Evolutionary conservation across 495 filamentous ascomycete species (phyloP).

Genomic region (Aspergillus taichungensis): DNA sequence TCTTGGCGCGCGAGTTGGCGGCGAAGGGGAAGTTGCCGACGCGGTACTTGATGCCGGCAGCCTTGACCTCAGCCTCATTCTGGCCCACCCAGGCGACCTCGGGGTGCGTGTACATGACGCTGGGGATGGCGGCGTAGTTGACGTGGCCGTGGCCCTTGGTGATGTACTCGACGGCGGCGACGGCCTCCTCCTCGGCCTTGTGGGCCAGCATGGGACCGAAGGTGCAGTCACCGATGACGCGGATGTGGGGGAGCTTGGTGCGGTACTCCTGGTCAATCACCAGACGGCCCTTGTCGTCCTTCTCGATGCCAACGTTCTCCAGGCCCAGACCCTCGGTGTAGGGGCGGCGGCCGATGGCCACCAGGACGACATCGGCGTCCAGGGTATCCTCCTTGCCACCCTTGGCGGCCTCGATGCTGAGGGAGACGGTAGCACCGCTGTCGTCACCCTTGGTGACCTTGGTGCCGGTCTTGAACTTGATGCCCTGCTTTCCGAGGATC

Average conservation of each 20-base stretch:
- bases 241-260: conserved; percentile 93
- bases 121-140: conserved; percentile 96
- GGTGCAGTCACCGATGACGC: conserved; percentile 90
- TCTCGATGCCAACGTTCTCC: conserved; percentile 90
- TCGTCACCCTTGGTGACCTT: conserved; percentile 86
- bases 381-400: conserved; percentile 90
- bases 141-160: conserved; percentile 96
- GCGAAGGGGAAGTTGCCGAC: conserved; percentile 91
- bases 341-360: conserved; percentile 90
- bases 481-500: conserved; percentile 90
- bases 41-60: conserved; percentile 78
- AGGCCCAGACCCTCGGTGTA: conserved; percentile 87
- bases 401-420: conserved; percentile 87
- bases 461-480: conserved; percentile 96
- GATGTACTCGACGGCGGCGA: conserved; percentile 92
- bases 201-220: conserved; percentile 99
- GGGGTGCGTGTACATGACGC: conserved; percentile 98
- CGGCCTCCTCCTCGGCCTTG: conserved; percentile 97
- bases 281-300: conserved; percentile 85
- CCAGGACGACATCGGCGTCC: conserved; percentile 91
- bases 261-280: conserved; percentile 98
- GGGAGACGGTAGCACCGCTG: conserved; percentile 61
- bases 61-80: conserved; percentile 94
- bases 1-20: conserved; percentile 97
- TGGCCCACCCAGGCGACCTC: conserved; percentile 98